Evolutionary conservation across 768 basidiomycete genomes (phyloP).

Genomic region (Cystofilobasidium capitatum): DNA sequence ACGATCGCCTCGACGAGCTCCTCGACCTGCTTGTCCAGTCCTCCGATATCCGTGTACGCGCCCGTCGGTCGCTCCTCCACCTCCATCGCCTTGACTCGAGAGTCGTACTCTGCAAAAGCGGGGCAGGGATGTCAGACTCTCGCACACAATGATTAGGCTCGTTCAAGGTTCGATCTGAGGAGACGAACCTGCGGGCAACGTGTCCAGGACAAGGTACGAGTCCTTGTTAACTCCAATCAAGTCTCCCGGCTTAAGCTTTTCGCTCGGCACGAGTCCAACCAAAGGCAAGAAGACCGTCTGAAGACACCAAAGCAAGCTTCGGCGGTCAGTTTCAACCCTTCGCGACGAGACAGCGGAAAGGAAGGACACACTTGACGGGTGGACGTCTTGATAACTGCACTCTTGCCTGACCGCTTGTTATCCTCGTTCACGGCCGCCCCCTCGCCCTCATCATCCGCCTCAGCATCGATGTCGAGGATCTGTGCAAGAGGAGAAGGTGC

Average conservation of each 20-base stretch:
- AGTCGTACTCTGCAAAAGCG: constrained; percentile 68
- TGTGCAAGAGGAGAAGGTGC: constrained; percentile 36
- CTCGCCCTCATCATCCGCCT: constrained; percentile 63
- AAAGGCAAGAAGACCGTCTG: constrained; percentile 92
- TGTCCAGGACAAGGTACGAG: constrained; percentile 92
- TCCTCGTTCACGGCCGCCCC: constrained; percentile 93
- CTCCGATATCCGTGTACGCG: constrained; percentile 86
- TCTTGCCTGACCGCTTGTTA: constrained; percentile 93
- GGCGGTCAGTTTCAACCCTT: not conserved
- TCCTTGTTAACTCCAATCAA: constrained; percentile 99
- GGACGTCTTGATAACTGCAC: constrained; percentile 97
- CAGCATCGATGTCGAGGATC: constrained; percentile 91
- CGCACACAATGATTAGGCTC: too few relatives aligned
- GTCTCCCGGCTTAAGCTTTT: constrained; percentile 79
- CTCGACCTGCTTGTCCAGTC: constrained; percentile 98
- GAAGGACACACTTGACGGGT: constrained; percentile 59
- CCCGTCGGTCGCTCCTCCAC: constrained; percentile 97
- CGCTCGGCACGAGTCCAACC: constrained; percentile 90
- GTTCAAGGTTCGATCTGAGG: not conserved
- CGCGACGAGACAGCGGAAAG: not conserved
- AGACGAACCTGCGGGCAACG: constrained; percentile 55
- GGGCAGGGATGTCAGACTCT: not conserved
- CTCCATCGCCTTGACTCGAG: constrained; percentile 98
- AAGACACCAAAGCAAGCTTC: not conserved
- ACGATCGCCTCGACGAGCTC: constrained; percentile 97